Evolutionary conservation across 345 rosid genomes (phyloP).

Genomic region (rapeseed (Brassica napus)): Da-Ae NC_063437.1:16912501-16913000

Average conservation of each 20-base stretch:
- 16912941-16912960: background rate
- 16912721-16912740: background rate
- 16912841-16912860: conserved; percentile 70
- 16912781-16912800: conserved; percentile 77
- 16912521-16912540: conserved; percentile 44
- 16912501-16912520: conserved; percentile 42
- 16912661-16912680: conserved; percentile 46
- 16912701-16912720: conserved; percentile 1
- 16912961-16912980: background rate
- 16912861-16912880: conserved; percentile 69
- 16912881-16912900: conserved; percentile 81
- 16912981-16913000: background rate
- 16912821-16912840: conserved; percentile 65
- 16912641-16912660: conserved; percentile 46
- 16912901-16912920: conserved; percentile 69
- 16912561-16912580: conserved; percentile 48
- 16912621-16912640: conserved; percentile 48
- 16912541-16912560: conserved; percentile 46
- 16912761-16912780: conserved; percentile 59
- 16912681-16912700: conserved; percentile 47
- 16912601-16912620: conserved; percentile 46
- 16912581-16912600: conserved; percentile 46
- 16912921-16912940: background rate
- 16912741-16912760: conserved; percentile 42
- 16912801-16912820: conserved; percentile 64